Base-by-base conservation (phyloP, 805 yeast genomes). In the Ogataea naganishii region DNA sequence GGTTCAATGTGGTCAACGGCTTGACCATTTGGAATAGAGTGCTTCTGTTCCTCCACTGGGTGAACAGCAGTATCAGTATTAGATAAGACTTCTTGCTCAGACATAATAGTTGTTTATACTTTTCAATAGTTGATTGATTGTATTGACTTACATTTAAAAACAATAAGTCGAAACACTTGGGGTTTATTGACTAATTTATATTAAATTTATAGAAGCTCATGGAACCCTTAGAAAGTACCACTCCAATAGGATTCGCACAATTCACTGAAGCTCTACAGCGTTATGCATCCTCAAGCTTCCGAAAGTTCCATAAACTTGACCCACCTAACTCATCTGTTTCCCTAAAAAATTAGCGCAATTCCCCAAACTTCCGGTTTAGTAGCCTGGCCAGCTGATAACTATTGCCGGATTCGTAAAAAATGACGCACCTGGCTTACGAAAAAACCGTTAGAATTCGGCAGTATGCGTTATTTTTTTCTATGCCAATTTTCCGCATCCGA, bases 41-140 rank as follows among this genome's bases (percentile, higher is more conserved):
- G n/a, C n/a, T n/a, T n/a, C n/a, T n/a, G n/a, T n/a, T n/a, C n/a
- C n/a, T n/a, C n/a, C n/a, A 22, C 34, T 26, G 42, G 37, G 26
- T 31, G 46, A 11, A 41, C 45, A 13, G 51, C 49, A 15, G 51
- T 46, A 25, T 46, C 44, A 13, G 45, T 33, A 33, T 44, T 45
- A 9, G 50, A 46, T 16, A 43, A 39, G 10, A 33, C 35, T 20
- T 21, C 25, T 11, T 27, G 23, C 17, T 41, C 48, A 24, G 50
- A 37, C 50, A 45, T 45, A 9, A 6, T 35, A 22, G 6, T 10
- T 22, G n/a, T 13, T 6, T 16, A 14, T 14, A 14, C 4, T 16
- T 16, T 14, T 11, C 16, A 23, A 6, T 23, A 13, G n/a, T n/a
- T 23, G 16, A 23, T 23, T 8, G 14, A 9, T n/a, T n/a, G n/a